Conservation (phyloP, 352 stramenopile genomes). For the Thraustotheca clavata region DNA sequence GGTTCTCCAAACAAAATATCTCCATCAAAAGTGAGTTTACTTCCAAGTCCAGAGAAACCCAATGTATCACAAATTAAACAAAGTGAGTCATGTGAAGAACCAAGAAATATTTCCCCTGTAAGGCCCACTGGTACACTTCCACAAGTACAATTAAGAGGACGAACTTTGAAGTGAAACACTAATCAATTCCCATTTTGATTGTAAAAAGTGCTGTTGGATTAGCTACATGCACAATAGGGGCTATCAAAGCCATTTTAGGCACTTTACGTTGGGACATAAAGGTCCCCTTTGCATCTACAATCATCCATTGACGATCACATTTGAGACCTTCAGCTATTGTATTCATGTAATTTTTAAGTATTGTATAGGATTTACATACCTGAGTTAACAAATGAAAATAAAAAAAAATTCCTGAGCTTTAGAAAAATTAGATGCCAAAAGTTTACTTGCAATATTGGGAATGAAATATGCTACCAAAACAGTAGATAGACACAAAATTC, state of each 20-base stretch:
- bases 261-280: slow-evolving; percentile 67
- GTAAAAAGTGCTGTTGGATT: no score
- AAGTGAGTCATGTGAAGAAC: no score
- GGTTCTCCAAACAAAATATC: neutral
- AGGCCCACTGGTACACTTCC: no score
- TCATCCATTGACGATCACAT: slow-evolving; percentile 71
- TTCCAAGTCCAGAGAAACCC: neutral
- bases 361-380: no score
- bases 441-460: neutral
- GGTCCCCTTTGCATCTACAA: slow-evolving; percentile 53
- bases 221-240: slow-evolving; percentile 39
- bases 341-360: no score
- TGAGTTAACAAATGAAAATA: no score
- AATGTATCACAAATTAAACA: neutral
- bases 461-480: neutral
- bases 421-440: neutral
- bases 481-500: neutral
- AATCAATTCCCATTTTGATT: no score
- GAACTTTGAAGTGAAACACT: no score
- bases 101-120: no score
- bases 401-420: neutral
- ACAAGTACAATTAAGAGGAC: no score
- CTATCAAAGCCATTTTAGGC: slow-evolving; percentile 53
- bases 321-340: slow-evolving; percentile 46
- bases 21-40: neutral